Conservation (phyloP, 2,329 filamentous ascomycete species). For the Xylariaceae sp. region DNA sequence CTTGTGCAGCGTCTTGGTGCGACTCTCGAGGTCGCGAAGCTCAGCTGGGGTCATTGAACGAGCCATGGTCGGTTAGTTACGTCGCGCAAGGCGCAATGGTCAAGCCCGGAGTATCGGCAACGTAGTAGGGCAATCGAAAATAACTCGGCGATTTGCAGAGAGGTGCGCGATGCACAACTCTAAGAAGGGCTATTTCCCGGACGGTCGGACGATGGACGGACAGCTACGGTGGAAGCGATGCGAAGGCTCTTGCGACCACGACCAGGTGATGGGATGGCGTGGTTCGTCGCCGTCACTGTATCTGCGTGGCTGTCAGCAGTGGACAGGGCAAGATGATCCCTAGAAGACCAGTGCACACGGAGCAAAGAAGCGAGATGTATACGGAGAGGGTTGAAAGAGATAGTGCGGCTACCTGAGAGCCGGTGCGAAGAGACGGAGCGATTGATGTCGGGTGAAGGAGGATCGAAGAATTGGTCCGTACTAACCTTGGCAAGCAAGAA, state of each 20-base stretch:
- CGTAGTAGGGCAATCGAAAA: no score
- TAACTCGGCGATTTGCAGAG: neutral
- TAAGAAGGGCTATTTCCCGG: neutral
- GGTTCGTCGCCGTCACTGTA: neutral
- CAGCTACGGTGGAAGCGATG: neutral
- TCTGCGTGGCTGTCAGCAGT: neutral
- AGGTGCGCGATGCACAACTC: neutral
- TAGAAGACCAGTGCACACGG: neutral
- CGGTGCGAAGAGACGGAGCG: no score
- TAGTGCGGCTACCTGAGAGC: neutral
- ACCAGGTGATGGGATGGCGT: neutral
- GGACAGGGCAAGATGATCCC: neutral
- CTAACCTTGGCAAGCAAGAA: no score
- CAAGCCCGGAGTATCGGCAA: neutral
- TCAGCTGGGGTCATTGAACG: constrained; percentile 52
- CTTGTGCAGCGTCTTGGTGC: constrained; percentile 75
- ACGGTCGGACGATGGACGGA: no score
- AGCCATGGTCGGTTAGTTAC: neutral
- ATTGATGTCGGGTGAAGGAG: no score
- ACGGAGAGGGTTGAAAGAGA: neutral
- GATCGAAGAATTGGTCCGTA: no score
- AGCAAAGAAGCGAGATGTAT: no score
- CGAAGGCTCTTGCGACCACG: neutral
- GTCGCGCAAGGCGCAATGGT: neutral
- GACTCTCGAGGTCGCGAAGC: constrained; percentile 71